phyloP scores from a whole-genome alignment of 2,329 filamentous ascomycete genomes.

The Whalleya microplaca region DNA sequence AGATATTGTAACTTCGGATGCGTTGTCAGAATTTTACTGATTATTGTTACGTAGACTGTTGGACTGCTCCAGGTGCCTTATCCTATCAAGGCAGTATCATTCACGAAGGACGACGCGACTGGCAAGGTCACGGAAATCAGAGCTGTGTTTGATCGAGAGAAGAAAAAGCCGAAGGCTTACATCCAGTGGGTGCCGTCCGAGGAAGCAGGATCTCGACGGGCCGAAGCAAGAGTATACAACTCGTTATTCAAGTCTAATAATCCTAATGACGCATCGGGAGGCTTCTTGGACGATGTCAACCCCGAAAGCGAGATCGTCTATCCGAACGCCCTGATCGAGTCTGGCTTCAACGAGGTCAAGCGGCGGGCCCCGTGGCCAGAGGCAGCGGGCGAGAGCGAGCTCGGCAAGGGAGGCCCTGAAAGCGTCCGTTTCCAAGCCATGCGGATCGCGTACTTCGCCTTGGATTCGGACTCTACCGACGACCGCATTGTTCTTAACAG shows the following conservation, averaged over 20 bases:
- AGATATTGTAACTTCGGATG: neutral
- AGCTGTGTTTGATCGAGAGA: conserved; percentile 71
- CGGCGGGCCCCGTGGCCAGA: conserved; percentile 80
- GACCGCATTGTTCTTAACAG: conserved; percentile 87
- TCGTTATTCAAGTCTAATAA: conserved; percentile 85
- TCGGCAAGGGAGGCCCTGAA: conserved; percentile 66
- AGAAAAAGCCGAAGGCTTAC: conserved; percentile 75
- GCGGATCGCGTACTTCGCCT: conserved; percentile 81
- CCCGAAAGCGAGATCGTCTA: conserved; percentile 83
- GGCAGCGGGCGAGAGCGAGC: conserved; percentile 69
- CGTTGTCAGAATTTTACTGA: conserved; percentile 4
- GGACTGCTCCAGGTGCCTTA: conserved; percentile 73
- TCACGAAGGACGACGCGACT: conserved; percentile 65
- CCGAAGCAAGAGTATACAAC: conserved; percentile 79
- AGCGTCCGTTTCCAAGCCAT: conserved; percentile 89
- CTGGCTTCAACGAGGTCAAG: conserved; percentile 78
- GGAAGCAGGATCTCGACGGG: conserved; percentile 61
- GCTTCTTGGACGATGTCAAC: conserved; percentile 84
- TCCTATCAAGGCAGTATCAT: conserved; percentile 70
- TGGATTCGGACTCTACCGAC: conserved; percentile 78
- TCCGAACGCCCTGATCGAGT: conserved; percentile 77
- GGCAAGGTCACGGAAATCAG: conserved; percentile 68
- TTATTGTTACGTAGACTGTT: conserved; percentile 62
- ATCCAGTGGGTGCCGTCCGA: conserved; percentile 85
- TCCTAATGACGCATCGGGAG: conserved; percentile 75